Percentiles rank a stretch among this genome's conserved stretches.
phyloP scores from a whole-genome alignment of 2,329 filamentous ascomycete genomes.

The Lecanicillium sp. region DNA sequence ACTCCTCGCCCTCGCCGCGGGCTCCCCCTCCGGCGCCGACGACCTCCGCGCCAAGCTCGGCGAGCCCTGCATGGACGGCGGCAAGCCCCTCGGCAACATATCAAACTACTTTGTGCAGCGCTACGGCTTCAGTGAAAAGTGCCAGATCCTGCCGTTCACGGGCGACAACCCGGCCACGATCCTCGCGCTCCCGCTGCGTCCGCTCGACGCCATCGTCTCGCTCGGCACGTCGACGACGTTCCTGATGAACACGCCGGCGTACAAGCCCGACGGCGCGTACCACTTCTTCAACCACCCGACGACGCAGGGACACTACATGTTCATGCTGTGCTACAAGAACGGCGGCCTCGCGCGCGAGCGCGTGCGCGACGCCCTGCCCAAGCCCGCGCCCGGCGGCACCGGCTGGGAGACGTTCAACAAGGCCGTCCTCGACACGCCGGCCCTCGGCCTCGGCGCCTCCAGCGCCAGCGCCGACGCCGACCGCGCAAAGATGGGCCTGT shows the following conservation, averaged over 20 bases:
- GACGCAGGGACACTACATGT: constrained; percentile 90
- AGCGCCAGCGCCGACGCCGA: constrained; percentile 37
- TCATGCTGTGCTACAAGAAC: constrained; percentile 99
- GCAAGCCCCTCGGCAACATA: constrained; percentile 68
- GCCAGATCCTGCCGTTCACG: constrained; percentile 78
- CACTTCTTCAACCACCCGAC: constrained; percentile 99
- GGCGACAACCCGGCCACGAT: constrained; percentile 97
- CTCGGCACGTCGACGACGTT: constrained; percentile 95
- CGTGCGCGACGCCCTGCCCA: constrained; percentile 73
- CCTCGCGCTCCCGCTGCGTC: constrained; percentile 77
- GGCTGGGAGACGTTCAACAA: constrained; percentile 79
- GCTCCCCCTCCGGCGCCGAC: constrained; percentile 47
- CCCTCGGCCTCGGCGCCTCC: constrained; percentile 54
- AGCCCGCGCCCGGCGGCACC: constrained; percentile 37
- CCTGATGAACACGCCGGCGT: constrained; percentile 91
- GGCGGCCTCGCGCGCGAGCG: constrained; percentile 88
- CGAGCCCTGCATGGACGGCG: constrained; percentile 72
- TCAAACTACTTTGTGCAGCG: constrained; percentile 71
- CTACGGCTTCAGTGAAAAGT: constrained; percentile 71
- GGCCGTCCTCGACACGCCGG: constrained; percentile 59
- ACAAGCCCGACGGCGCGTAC: constrained; percentile 82
- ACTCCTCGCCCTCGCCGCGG: constrained; percentile 70
- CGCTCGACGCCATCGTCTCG: constrained; percentile 88
- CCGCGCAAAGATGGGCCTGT: constrained; percentile 80
- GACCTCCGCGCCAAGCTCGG: constrained; percentile 75